Evolutionary conservation across 805 yeast species (phyloP).

Genomic region (Blastobotrys attinorum): DNA sequence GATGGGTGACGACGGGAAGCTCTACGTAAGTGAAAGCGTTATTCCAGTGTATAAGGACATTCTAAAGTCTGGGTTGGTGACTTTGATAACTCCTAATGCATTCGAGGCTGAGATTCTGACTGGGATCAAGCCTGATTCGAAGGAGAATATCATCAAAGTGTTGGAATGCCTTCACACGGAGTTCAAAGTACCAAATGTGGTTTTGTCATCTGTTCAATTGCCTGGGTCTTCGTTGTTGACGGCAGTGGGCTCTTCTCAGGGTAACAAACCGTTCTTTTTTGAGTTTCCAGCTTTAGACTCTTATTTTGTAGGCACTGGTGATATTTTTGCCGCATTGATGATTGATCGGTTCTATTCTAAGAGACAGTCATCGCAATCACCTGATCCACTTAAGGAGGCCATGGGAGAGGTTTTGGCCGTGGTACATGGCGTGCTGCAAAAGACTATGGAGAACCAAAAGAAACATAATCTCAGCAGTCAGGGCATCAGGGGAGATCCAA

Average conservation of each 20-base stretch:
- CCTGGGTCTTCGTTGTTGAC: conserved; percentile 25
- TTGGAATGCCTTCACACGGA: conserved; percentile 40
- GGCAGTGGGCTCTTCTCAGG: conserved; percentile 39
- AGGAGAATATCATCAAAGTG: conserved; percentile 38
- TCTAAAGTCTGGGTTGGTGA: conserved; percentile 42
- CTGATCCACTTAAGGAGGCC: conserved; percentile 27
- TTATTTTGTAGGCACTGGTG: conserved; percentile 95
- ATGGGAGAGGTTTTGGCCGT: conserved; percentile 33
- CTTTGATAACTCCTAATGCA: conserved; percentile 82
- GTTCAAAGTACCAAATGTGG: conserved; percentile 50
- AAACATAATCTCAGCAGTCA: conserved; percentile 10
- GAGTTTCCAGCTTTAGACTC: conserved; percentile 59
- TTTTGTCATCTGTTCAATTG: conserved; percentile 50
- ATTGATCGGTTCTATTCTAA: conserved; percentile 42
- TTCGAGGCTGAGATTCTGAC: conserved; percentile 75
- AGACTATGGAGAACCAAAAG: conserved; percentile 18
- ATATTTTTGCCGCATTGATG: conserved; percentile 72
- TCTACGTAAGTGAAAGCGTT: conserved; percentile 57
- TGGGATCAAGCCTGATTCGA: conserved; percentile 38
- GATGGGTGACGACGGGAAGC: conserved; percentile 78
- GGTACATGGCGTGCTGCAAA: conserved; percentile 40
- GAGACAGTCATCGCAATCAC: background rate
- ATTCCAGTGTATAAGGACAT: conserved; percentile 52
- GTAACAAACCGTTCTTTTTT: conserved; percentile 28
- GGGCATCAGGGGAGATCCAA: conserved; percentile 37